Evolutionary conservation across 2,329 filamentous ascomycete species (phyloP), one percentile per base, ranked within the genome.

Genomic region (Xylaria multiplex): DNA sequence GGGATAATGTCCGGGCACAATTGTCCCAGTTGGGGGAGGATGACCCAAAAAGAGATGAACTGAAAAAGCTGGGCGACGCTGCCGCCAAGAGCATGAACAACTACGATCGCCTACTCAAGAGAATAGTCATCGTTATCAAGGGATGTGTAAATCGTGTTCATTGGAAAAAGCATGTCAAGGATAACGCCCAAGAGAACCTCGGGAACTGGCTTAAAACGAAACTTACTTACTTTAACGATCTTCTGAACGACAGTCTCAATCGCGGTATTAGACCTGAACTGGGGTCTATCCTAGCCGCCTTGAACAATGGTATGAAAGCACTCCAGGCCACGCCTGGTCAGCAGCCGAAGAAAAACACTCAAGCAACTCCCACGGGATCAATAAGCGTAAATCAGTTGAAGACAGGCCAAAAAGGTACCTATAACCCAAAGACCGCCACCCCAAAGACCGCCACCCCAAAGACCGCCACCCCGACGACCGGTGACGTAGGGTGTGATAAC

Each of bases 191-290:
- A 8, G 45, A 53, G 14, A 19, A 56, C 0, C 46, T 58, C 4
- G 2, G 3, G 16, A 19, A 56, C 2, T 70, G 66, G 68, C 11
- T 69, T 7, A 24, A 53, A 3, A 11, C 37, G 22, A 62, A 65
- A 32, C 22, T 59, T 16, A 6, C 13, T 14, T 35, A 27, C n/a
- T 24, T 65, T n/a, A 24, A 6, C 27, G 24, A 3, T 5, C 27
- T 54, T 11, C 7, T 67, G 9, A 24, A 30, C 24, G 43, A 55
- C 4, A 13, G 6, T 11, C 40, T 3, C 24, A 59, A 60, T 35
- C 3, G 1, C 4, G 9, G 13, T 6, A 52, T 66, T 45, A 61
- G 22, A 24, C 2, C 45, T 1, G 32, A 61, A 1, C 7, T 70
- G 30, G 27, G 53, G 35, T 7, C 24, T 30, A 27, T 64, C 16